These are phyloP conservation scores for Trametes gibbosa DNA, from an alignment of 768 basidiomycete species.

Conservation along the genomic window DNA sequence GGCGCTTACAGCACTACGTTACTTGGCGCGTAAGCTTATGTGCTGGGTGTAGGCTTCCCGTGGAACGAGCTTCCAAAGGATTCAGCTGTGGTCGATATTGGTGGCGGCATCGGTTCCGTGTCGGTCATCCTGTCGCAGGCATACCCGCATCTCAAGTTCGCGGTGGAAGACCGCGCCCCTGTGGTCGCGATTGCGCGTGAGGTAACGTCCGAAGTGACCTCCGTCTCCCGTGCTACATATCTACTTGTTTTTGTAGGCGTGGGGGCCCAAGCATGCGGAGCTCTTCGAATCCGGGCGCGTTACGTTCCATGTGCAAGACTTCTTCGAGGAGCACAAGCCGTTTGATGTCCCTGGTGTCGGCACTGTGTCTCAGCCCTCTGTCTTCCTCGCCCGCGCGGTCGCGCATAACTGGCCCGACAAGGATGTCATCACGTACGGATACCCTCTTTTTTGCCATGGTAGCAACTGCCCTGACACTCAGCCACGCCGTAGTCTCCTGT, in stretches of 20 bases:
- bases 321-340: conserved; percentile 12
- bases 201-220: not conserved
- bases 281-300: conserved; percentile 16
- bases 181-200: conserved; percentile 37
- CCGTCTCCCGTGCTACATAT: not conserved
- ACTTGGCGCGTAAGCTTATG: not conserved
- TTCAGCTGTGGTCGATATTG: conserved; percentile 20
- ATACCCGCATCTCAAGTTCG: conserved; percentile 18
- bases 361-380: conserved; percentile 4
- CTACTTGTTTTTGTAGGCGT: not conserved
- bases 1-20: not conserved
- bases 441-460: not conserved
- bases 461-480: not conserved
- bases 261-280: conserved; percentile 11
- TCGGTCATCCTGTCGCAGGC: conserved; percentile 20
- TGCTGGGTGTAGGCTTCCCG: conserved; percentile 13
- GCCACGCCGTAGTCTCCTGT: not conserved
- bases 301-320: conserved; percentile 13
- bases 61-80: conserved; percentile 19
- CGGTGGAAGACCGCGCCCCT: conserved; percentile 17
- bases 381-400: conserved; percentile 14
- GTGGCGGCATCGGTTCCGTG: conserved; percentile 21
- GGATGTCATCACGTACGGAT: conserved; percentile 11
- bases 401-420: conserved; percentile 17
- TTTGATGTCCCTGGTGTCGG: conserved; percentile 11